Evolutionary conservation across 2,329 filamentous ascomycete species (phyloP).

Genomic region (Colletotrichum lini): DNA sequence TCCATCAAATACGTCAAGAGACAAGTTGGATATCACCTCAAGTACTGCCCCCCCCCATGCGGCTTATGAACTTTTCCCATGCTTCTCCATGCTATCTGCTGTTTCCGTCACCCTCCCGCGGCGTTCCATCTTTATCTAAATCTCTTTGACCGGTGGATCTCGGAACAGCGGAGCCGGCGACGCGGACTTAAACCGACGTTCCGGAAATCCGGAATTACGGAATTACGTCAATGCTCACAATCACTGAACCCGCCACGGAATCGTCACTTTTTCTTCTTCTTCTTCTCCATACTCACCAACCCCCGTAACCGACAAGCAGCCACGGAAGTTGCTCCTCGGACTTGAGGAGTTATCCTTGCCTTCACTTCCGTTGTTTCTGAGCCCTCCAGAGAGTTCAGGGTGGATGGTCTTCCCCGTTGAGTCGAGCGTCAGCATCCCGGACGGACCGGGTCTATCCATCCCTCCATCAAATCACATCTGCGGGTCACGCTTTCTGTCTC

Average conservation of each 20-base stretch:
- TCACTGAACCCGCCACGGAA: background rate
- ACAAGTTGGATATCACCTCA: too few relatives aligned
- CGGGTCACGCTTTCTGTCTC: conserved; percentile 1
- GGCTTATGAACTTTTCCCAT: too few relatives aligned
- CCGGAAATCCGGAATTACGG: conserved; percentile 28
- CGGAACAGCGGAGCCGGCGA: background rate
- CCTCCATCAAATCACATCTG: background rate
- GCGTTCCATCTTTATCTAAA: too few relatives aligned
- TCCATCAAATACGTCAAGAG: too few relatives aligned
- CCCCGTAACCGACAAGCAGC: background rate
- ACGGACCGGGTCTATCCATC: too few relatives aligned
- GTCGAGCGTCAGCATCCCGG: background rate
- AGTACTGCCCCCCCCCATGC: too few relatives aligned
- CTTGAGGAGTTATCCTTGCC: conserved; percentile 22
- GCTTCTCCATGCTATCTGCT: too few relatives aligned
- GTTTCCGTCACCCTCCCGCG: too few relatives aligned
- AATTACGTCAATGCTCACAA: background rate
- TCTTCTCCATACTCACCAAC: background rate
- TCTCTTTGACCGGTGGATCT: background rate
- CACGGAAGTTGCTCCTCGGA: conserved; percentile 17
- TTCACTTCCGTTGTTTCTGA: background rate
- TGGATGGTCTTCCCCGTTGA: background rate
- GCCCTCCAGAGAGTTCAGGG: too few relatives aligned
- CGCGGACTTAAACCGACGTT: conserved; percentile 12
- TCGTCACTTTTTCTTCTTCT: conserved; percentile 1